These are phyloP conservation scores for Bonia amplexicaulis DNA, from an alignment of 176 grass and related monocot species.

Conservation along the genomic window DNA sequence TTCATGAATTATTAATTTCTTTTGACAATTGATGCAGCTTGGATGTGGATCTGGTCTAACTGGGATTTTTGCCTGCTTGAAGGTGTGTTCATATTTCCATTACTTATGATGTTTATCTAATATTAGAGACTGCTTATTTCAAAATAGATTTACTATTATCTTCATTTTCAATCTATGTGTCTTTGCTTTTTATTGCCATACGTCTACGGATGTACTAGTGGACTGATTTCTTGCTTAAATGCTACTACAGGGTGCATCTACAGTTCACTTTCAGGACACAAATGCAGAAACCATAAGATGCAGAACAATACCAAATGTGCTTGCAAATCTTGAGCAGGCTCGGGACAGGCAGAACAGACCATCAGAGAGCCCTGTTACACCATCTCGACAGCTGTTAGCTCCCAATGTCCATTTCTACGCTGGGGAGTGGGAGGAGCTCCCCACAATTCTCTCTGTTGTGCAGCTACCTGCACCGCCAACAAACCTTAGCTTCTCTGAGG, in stretches of 20 bases:
- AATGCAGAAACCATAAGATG: constrained; percentile 89
- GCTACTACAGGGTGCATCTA: constrained; percentile 61
- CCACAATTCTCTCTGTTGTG: constrained; percentile 75
- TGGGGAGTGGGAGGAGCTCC: constrained; percentile 78
- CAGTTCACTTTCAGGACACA: constrained; percentile 87
- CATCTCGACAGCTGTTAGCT: constrained; percentile 62
- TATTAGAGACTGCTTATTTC: constrained; percentile 4
- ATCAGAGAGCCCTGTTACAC: constrained; percentile 90
- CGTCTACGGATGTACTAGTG: not conserved
- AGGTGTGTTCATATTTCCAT: constrained; percentile 50
- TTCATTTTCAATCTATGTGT: not conserved
- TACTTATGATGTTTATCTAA: not conserved
- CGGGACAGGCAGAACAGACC: constrained; percentile 61
- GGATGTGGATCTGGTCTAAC: constrained; percentile 80
- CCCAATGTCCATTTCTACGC: constrained; percentile 83
- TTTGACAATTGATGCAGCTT: constrained; percentile 60
- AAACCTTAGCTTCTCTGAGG: constrained; percentile 85
- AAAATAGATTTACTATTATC: not conserved
- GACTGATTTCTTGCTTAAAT: constrained; percentile 30
- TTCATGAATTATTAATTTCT: constrained; percentile 14
- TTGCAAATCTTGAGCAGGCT: constrained; percentile 87
- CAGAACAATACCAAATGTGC: constrained; percentile 86
- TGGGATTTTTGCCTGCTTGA: constrained; percentile 87
- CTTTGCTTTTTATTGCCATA: constrained; percentile 11
- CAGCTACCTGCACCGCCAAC: constrained; percentile 33